Evolutionary conservation across 768 basidiomycete genomes (phyloP).

Genomic region (Lanmaoa pseudosensibilis): DNA sequence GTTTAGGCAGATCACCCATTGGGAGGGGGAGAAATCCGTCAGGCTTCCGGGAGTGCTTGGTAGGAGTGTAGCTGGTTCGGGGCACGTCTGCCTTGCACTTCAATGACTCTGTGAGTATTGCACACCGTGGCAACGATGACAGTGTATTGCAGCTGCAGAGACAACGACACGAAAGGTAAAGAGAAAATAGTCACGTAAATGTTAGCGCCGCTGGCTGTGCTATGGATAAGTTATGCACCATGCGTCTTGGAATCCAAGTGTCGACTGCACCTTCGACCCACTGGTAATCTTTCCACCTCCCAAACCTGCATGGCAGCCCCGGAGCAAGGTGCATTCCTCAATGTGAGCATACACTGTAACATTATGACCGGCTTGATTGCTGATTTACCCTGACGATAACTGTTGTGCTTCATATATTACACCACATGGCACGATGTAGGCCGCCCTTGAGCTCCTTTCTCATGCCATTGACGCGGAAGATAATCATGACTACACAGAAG

Average conservation of each 20-base stretch:
- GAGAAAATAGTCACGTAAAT: no score
- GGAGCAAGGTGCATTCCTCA: constrained; percentile 4
- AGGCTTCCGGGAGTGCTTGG: no score
- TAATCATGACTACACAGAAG: constrained; percentile 87
- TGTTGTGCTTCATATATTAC: background rate
- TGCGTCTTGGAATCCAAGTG: constrained; percentile 33
- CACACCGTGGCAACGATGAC: no score
- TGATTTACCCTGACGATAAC: background rate
- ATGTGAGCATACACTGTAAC: constrained; percentile 5
- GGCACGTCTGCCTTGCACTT: no score
- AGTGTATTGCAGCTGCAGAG: no score
- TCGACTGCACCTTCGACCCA: background rate
- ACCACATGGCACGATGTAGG: constrained; percentile 36
- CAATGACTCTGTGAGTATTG: no score
- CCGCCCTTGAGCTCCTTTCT: constrained; percentile 86
- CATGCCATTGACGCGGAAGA: constrained; percentile 87
- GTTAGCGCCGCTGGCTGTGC: background rate
- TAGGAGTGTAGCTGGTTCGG: no score
- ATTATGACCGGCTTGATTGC: background rate
- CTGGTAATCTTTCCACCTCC: background rate
- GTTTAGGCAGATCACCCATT: no score
- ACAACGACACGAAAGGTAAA: no score
- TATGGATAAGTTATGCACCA: constrained; percentile 37
- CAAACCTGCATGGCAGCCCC: background rate
- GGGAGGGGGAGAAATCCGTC: no score